Base-by-base conservation (phyloP, 108 stramenopile genomes). In the Seminavis robusta region DNA sequence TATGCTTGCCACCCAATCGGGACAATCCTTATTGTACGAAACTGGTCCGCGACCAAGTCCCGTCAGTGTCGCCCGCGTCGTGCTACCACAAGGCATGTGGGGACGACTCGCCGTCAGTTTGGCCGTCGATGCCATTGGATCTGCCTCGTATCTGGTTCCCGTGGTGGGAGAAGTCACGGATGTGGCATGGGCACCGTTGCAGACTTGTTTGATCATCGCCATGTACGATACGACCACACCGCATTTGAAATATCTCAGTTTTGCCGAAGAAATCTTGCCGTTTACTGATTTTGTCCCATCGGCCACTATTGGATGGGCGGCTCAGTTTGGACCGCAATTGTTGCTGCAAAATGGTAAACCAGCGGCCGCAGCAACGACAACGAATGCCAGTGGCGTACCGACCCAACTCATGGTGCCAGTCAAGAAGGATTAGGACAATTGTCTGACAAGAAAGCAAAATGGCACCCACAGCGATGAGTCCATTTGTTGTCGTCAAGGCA, bases 241-340 rank as follows among this genome's bases (percentile, higher is more conserved):
- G 24, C 84, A 68, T 33, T 52, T 94, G 28, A 87, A 89, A 55
- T 94, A 94, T 52, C 36, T 95, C 10, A 64, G 68, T 3, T 83
- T 92, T 50, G 37, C 84, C 8, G 94, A 95, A 59, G 94, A 97
- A 62, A 30, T 94, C 15, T 40, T 97, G 36, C 96, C 96, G 7
- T 94, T 97, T 65, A 97, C 94, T 19, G 96, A 97, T 67, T 71
- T 92, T 38, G 67, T 97, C 17, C 96, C 96, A 13, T 70, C 79
- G 32, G 96, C 94, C 2, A 90, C 89, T 2, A 59, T 94, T 48
- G 94, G 94, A 19, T 97, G 94, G 92, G 41, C 83, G 41, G 73
- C 53, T 46, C 82, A 90, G 55, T 83, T 81, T 65, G 84, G 72
- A n/a, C n/a, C n/a, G n/a, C n/a, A n/a, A n/a, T n/a, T n/a, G n/a